Conservation (phyloP, 192 early-diverging fungal genomes). For the Entomortierella beljakovae region DNA sequence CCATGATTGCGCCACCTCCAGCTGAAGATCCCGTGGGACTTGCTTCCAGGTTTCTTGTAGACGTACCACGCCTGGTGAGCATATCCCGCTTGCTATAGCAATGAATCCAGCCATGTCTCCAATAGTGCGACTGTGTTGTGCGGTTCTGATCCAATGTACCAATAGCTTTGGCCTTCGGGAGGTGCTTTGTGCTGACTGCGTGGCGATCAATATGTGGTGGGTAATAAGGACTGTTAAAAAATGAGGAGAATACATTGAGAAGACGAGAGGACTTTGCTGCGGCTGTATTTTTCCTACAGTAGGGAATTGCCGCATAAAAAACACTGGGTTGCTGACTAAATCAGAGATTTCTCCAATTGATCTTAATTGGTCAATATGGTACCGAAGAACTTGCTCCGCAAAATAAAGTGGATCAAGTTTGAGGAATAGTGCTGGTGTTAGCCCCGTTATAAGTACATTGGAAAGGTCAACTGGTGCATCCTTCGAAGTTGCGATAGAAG, state of each 20-base stretch:
- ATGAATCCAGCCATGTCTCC: conserved; percentile 76
- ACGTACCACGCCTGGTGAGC: conserved; percentile 72
- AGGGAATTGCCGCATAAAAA: conserved; percentile 54
- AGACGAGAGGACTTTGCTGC: conserved; percentile 51
- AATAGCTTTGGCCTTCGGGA: conserved; percentile 64
- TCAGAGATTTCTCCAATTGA: conserved; percentile 1
- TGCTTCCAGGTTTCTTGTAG: conserved; percentile 78
- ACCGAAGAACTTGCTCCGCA: conserved; percentile 77
- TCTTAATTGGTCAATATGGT: conserved; percentile 60
- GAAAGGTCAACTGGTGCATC: conserved; percentile 57
- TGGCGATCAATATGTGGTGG: conserved; percentile 71
- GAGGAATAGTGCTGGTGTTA: conserved; percentile 72
- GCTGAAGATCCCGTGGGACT: conserved; percentile 60
- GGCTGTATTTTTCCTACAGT: conserved; percentile 24
- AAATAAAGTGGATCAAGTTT: conserved; percentile 68
- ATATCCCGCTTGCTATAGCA: conserved; percentile 74
- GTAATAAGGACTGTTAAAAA: conserved; percentile 77
- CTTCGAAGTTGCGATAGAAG: neutral
- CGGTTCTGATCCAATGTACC: conserved; percentile 77
- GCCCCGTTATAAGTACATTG: conserved; percentile 66
- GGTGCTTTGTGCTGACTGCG: conserved; percentile 62
- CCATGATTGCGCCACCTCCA: conserved; percentile 68
- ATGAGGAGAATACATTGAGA: conserved; percentile 68
- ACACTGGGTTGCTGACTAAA: conserved; percentile 31
- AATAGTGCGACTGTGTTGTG: conserved; percentile 60